These are phyloP conservation scores for Dryas alaskensis DNA, from an alignment of 306 rosid genomes.

Conservation along the genomic window DNA sequence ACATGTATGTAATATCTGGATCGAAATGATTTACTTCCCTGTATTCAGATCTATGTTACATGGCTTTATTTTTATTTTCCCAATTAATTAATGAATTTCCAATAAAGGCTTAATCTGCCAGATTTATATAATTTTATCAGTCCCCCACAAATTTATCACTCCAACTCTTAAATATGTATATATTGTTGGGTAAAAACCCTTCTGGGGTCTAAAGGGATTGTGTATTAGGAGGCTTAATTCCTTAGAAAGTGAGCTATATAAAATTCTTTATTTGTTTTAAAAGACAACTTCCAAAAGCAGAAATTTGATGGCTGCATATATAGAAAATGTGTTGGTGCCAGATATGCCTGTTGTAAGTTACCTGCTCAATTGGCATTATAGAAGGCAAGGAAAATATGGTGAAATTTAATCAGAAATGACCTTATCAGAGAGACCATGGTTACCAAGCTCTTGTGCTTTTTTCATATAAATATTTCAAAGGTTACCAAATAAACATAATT, in stretches of 20 bases:
- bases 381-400: slow-evolving; percentile 1
- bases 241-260: neutral
- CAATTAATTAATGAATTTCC: neutral
- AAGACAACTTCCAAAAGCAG: slow-evolving; percentile 1
- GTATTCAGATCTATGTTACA: neutral
- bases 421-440: slow-evolving; percentile 10
- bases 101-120: neutral
- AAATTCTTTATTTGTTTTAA: slow-evolving; percentile 1
- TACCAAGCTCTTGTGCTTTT: slow-evolving; percentile 20
- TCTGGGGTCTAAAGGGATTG: neutral
- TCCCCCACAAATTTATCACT: neutral
- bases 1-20: neutral
- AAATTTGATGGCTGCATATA: neutral
- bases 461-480: slow-evolving; percentile 20
- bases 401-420: slow-evolving; percentile 5
- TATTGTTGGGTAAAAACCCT: neutral
- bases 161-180: neutral
- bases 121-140: neutral
- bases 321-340: slow-evolving; percentile 9
- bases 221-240: neutral
- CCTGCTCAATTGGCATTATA: slow-evolving; percentile 27
- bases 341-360: slow-evolving; percentile 11
- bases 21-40: neutral
- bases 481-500: neutral
- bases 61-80: too few species aligned